phyloP scores from a whole-genome alignment of 2,329 filamentous ascomycete genomes.

The Diaporthe citrichinensis region DNA sequence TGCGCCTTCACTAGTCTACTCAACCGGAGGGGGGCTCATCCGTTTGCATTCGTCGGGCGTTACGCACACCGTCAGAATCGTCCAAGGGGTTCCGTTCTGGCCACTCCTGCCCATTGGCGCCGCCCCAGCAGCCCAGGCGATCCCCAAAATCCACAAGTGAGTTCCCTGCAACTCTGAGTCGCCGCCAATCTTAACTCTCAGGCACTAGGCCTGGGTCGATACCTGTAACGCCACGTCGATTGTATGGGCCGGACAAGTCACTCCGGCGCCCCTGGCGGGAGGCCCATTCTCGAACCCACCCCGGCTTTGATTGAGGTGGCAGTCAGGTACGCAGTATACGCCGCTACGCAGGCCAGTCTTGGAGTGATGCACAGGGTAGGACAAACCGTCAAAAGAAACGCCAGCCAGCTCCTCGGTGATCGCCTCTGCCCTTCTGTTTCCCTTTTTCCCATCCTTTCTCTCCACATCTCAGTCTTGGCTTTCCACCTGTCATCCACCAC shows the following conservation, averaged over 20 bases:
- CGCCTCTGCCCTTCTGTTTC: constrained; percentile 22
- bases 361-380: not conserved
- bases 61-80: constrained; percentile 17
- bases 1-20: not conserved
- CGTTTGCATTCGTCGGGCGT: constrained; percentile 12
- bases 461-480: constrained; percentile 26
- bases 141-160: constrained; percentile 9
- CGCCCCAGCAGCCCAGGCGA: constrained; percentile 18
- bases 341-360: not conserved
- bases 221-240: constrained; percentile 24
- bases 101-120: constrained; percentile 3
- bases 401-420: constrained; percentile 18
- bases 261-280: not conserved
- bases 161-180: constrained; percentile 31
- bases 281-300: constrained; percentile 30
- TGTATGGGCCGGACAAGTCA: constrained; percentile 21
- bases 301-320: constrained; percentile 26
- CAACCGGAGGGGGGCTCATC: constrained; percentile 11
- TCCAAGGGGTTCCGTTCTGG: not conserved
- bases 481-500: constrained; percentile 18
- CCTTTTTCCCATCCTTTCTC: constrained; percentile 3
- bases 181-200: constrained; percentile 28
- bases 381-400: constrained; percentile 22
- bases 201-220: not conserved
- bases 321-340: not conserved